Base-by-base conservation (phyloP, 2,329 filamentous ascomycete genomes). In the Pyricularia grisea region DNA sequence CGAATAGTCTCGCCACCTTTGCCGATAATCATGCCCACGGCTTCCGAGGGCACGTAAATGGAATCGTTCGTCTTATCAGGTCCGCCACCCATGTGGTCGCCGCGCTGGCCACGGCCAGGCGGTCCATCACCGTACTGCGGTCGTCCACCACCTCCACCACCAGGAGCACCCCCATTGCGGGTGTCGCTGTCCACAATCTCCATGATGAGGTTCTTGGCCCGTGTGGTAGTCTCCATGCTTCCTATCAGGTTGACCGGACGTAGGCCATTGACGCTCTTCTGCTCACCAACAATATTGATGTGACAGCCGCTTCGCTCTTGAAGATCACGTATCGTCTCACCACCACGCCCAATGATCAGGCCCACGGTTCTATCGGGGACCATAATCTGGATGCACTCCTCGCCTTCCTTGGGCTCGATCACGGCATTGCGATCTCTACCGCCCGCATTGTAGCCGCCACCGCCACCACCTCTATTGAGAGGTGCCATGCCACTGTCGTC, bases 1-100 rank as follows among this genome's bases (percentile, higher is more conserved):
- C 94, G 93, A 77, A 97, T 97, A 0, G 93, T 96, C 81, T 97
- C 93, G 72, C 93, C 93, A 69, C 92, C 92, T 83, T 97, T 97
- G 72, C 94, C 93, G 71, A 97, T 97, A 72, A 97, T 97, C 93
- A 97, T 97, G 71, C 93, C 93, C 68, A 97, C 93, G 6, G 93
- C 91, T 77, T 97, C 93, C 27, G 93, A 94, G 14, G 93, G 93
- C 11, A 97, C 93, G 73, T 88, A 89, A 71, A 97, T 92, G 60
- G 88, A 89, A 75, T 97, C 92, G 75, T 90, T 93, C 74, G 91
- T 85, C 81, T 94, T 94, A 73, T 92, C 90, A 28, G 77, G 77
- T 3, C 79, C 81, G 4, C 78, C 79, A 68, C 75, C 77, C 10
- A 77, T 78, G 55, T 75, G 79, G 69, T 79, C 81, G 33, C 77